Evolutionary conservation across 2,329 filamentous ascomycete species (phyloP).

Genomic region (Paecilomyces formosus): DNA sequence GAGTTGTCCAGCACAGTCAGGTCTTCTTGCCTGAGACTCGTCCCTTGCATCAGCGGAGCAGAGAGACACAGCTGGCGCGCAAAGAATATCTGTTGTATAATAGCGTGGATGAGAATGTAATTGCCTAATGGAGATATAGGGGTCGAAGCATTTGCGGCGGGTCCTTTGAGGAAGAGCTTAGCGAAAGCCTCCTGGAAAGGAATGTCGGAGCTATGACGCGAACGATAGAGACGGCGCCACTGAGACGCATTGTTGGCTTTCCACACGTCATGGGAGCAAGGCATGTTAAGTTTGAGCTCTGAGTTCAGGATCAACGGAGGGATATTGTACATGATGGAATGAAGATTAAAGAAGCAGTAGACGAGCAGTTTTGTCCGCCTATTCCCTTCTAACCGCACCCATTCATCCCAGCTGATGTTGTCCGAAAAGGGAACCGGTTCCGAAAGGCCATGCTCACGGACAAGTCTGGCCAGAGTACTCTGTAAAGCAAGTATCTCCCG

Average conservation of each 20-base stretch:
- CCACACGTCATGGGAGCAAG: conserved; percentile 49
- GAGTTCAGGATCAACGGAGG: conserved; percentile 50
- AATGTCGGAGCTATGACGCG: conserved; percentile 25
- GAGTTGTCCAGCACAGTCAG: conserved; percentile 39
- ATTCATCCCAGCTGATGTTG: conserved; percentile 46
- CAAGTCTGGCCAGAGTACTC: conserved; percentile 48
- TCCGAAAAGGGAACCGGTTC: conserved; percentile 24
- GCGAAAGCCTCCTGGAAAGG: conserved; percentile 40
- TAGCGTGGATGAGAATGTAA: conserved; percentile 47
- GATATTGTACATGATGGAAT: conserved; percentile 56
- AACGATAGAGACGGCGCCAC: conserved; percentile 39
- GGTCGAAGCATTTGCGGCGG: conserved; percentile 23
- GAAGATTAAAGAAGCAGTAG: conserved; percentile 53
- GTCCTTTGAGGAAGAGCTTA: conserved; percentile 34
- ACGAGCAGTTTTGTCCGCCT: conserved; percentile 50
- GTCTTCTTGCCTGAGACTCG: conserved; percentile 38
- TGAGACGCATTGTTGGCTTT: conserved; percentile 43
- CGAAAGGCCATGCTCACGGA: conserved; percentile 46
- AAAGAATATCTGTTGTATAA: conserved; percentile 49
- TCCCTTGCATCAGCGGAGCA: conserved; percentile 34
- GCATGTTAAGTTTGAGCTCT: conserved; percentile 48
- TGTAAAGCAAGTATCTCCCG: conserved; percentile 51
- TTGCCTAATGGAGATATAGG: conserved; percentile 45
- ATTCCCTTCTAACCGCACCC: conserved; percentile 47
- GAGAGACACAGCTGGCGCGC: conserved; percentile 42